Percentiles rank a stretch among this genome's conserved stretches.
These are phyloP conservation scores for Ogataea haglerorum DNA, from an alignment of 805 yeast genomes.

Conservation along the genomic window DNA sequence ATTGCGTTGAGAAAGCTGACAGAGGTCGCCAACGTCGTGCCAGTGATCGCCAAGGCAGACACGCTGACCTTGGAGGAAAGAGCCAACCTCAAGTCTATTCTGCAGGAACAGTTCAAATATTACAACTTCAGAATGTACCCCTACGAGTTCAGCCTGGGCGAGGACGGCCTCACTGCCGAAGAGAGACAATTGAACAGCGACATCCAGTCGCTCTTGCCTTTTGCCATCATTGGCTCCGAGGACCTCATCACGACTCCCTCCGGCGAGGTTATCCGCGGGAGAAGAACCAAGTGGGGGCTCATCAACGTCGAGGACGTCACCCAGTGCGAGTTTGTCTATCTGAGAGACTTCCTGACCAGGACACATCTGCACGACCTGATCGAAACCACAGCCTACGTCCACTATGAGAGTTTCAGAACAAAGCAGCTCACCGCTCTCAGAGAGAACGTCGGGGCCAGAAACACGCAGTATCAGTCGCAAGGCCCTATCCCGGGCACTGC, in stretches of 20 bases:
- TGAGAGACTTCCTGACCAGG: constrained; percentile 91
- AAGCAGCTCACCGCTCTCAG: constrained; percentile 91
- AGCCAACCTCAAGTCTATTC: constrained; percentile 65
- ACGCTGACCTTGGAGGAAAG: constrained; percentile 85
- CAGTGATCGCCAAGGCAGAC: constrained; percentile 93
- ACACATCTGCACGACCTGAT: constrained; percentile 95
- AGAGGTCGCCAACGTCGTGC: constrained; percentile 91
- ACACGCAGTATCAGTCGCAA: constrained; percentile 29
- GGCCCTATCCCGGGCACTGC: constrained; percentile 3
- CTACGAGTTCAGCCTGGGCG: constrained; percentile 45
- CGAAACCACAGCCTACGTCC: constrained; percentile 82
- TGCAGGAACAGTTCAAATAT: constrained; percentile 72
- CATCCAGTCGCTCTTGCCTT: constrained; percentile 77
- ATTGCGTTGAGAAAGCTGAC: constrained; percentile 78
- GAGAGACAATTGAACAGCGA: constrained; percentile 72
- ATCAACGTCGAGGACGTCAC: constrained; percentile 90
- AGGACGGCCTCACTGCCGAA: constrained; percentile 52
- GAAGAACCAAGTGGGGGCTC: constrained; percentile 92
- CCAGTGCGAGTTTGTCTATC: constrained; percentile 93
- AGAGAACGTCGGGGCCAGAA: constrained; percentile 67
- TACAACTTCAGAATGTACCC: constrained; percentile 82
- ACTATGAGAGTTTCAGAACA: constrained; percentile 90
- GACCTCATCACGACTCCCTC: constrained; percentile 61
- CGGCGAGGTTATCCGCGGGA: constrained; percentile 82
- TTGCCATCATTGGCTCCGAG: constrained; percentile 93